phyloP scores from a whole-genome alignment of 352 stramenopile genomes.

The Pythium rishiriense region DNA sequence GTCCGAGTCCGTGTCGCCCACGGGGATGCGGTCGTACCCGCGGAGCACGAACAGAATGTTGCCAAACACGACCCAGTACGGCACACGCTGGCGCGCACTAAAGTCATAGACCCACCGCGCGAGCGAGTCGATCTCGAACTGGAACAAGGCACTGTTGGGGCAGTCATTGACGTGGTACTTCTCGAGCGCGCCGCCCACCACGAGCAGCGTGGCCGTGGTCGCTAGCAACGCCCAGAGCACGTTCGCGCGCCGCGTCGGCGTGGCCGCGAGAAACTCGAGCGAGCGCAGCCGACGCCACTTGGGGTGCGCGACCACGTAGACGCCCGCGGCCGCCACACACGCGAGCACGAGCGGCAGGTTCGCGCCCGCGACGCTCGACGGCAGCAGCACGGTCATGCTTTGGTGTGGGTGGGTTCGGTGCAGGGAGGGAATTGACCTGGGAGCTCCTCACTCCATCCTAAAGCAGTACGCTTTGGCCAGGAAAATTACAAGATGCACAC shows the following conservation, averaged over 20 bases:
- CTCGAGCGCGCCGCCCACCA: slow-evolving; percentile 54
- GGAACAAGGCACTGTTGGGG: slow-evolving; percentile 67
- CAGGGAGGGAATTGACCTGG: not conserved
- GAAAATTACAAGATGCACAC: slow-evolving; percentile 16
- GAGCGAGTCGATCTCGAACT: slow-evolving; percentile 66
- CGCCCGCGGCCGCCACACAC: slow-evolving; percentile 21
- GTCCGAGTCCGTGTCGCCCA: slow-evolving; percentile 79
- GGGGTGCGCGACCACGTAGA: slow-evolving; percentile 46
- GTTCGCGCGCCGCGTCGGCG: slow-evolving; percentile 4
- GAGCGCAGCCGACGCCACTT: slow-evolving; percentile 35
- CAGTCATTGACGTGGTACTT: slow-evolving; percentile 61
- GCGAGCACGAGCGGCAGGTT: slow-evolving; percentile 70
- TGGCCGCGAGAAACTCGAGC: slow-evolving; percentile 25
- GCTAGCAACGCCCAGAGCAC: slow-evolving; percentile 52
- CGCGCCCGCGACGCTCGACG: slow-evolving; percentile 57
- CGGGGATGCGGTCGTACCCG: slow-evolving; percentile 56
- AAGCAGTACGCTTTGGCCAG: slow-evolving; percentile 7
- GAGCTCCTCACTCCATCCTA: not conserved
- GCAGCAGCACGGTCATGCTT: slow-evolving; percentile 70
- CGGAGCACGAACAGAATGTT: slow-evolving; percentile 79
- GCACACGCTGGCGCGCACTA: slow-evolving; percentile 44
- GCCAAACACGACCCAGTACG: slow-evolving; percentile 75
- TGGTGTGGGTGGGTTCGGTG: not conserved
- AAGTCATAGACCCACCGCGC: slow-evolving; percentile 66
- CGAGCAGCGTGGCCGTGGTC: slow-evolving; percentile 28